These are phyloP conservation scores for Arbutus unedo DNA, from an alignment of 148 eudicot species.

Conservation along the genomic window DNA sequence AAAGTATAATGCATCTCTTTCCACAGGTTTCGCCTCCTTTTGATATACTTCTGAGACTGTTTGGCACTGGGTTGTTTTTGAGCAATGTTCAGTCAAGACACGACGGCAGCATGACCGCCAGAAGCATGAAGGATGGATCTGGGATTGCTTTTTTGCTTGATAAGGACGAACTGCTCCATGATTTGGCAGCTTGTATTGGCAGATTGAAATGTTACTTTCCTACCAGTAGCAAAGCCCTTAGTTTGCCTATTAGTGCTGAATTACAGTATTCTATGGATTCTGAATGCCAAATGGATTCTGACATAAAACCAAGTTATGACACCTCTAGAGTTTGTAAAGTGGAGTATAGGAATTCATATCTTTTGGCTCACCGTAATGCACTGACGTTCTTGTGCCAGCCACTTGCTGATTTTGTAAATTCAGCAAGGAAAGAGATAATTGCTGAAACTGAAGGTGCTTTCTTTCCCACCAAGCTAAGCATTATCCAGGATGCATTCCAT, in stretches of 20 bases:
- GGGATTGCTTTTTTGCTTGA: conserved; percentile 29
- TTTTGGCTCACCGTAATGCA: conserved; percentile 52
- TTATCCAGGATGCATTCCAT: conserved; percentile 42
- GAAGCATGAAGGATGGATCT: conserved; percentile 19
- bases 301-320: neutral
- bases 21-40: conserved; percentile 44
- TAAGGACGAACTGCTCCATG: conserved; percentile 34
- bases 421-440: conserved; percentile 49
- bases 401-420: conserved; percentile 61
- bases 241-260: conserved; percentile 14
- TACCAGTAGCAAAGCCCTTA: conserved; percentile 14
- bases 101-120: conserved; percentile 20
- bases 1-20: conserved; percentile 13
- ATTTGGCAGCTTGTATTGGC: conserved; percentile 33
- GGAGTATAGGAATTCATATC: conserved; percentile 22
- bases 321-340: conserved; percentile 10
- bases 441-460: conserved; percentile 35
- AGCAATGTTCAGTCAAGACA: conserved; percentile 23
- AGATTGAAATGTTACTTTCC: conserved; percentile 25
- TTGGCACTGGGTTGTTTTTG: conserved; percentile 52
- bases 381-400: conserved; percentile 70
- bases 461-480: conserved; percentile 25
- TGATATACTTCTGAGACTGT: conserved; percentile 47
- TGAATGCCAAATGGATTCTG: neutral
- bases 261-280: conserved; percentile 11